phyloP scores from a whole-genome alignment of 805 yeast genomes.

The Saturnispora halmiae region DNA sequence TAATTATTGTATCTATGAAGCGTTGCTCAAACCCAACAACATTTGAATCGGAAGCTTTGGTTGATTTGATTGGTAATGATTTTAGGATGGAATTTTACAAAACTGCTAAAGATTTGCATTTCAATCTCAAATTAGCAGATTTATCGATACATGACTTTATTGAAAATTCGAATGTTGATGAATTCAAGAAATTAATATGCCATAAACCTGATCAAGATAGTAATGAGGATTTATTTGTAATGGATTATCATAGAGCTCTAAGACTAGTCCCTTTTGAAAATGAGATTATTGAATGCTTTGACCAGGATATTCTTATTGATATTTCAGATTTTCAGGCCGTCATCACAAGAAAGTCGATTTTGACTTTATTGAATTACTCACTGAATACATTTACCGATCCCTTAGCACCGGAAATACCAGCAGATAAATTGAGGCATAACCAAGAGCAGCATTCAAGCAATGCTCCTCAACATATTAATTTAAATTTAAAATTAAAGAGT shows the following conservation, averaged over 20 bases:
- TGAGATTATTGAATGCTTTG: conserved; percentile 56
- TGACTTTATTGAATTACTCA: conserved; percentile 71
- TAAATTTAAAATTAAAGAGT: conserved; percentile 61
- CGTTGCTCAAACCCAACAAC: conserved; percentile 59
- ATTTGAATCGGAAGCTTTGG: conserved; percentile 55
- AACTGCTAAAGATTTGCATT: conserved; percentile 51
- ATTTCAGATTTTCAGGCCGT: conserved; percentile 74
- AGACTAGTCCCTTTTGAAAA: conserved; percentile 48
- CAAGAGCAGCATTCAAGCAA: conserved; percentile 44
- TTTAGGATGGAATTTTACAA: conserved; percentile 52
- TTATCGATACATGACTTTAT: conserved; percentile 68
- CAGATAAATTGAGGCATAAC: conserved; percentile 63
- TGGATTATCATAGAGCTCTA: conserved; percentile 50
- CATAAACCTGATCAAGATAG: conserved; percentile 42
- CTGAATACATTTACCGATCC: conserved; percentile 87
- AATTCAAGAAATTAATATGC: conserved; percentile 60
- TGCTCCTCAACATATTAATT: conserved; percentile 68
- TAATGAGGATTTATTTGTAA: conserved; percentile 44
- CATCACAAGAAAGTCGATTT: conserved; percentile 64
- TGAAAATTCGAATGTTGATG: conserved; percentile 50
- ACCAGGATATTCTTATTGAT: conserved; percentile 62
- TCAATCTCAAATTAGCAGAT: conserved; percentile 55
- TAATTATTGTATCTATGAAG: conserved; percentile 50
- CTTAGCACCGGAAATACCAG: conserved; percentile 54
- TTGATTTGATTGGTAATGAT: conserved; percentile 62